A percentile compares a stretch with the other conserved stretches of the same genome.
Evolutionary conservation across 768 basidiomycete genomes (phyloP).

Genomic region (Lanmaoa rubissima): DNA sequence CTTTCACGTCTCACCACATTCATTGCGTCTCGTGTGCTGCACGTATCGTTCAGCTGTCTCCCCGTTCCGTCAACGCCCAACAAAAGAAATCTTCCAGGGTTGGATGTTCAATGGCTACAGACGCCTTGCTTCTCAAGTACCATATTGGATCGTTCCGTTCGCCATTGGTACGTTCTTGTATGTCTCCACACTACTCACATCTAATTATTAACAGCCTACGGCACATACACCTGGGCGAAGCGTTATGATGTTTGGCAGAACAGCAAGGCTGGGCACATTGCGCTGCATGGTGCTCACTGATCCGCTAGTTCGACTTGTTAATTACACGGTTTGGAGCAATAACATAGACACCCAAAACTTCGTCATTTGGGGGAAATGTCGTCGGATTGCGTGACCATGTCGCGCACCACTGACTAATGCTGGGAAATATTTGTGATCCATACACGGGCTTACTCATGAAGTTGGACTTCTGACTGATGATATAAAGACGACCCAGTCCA

Average conservation of each 20-base stretch:
- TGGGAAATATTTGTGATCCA: conserved; percentile 14
- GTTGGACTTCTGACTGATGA: neutral
- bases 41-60: conserved; percentile 58
- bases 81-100: conserved; percentile 63
- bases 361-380: neutral
- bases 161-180: conserved; percentile 58
- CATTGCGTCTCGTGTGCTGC: neutral
- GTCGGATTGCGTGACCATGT: conserved; percentile 13
- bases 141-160: conserved; percentile 81
- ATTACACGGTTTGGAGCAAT: conserved; percentile 8
- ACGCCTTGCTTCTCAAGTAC: conserved; percentile 66
- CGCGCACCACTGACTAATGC: conserved; percentile 3
- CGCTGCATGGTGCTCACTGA: conserved; percentile 34
- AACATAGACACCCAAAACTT: conserved; percentile 12
- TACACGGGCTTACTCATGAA: conserved; percentile 20
- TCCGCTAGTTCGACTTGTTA: conserved; percentile 14
- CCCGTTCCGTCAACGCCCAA: conserved; percentile 75
- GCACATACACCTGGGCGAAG: conserved; percentile 78
- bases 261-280: conserved; percentile 80
- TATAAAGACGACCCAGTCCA: conserved; percentile 12
- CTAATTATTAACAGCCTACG: conserved; percentile 54
- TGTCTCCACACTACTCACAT: neutral
- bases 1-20: neutral
- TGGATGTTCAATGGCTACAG: conserved; percentile 89
- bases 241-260: conserved; percentile 62